Evolutionary conservation across 2,329 filamentous ascomycete genomes (phyloP).

Genomic region (Cladophialophora immunda): DNA sequence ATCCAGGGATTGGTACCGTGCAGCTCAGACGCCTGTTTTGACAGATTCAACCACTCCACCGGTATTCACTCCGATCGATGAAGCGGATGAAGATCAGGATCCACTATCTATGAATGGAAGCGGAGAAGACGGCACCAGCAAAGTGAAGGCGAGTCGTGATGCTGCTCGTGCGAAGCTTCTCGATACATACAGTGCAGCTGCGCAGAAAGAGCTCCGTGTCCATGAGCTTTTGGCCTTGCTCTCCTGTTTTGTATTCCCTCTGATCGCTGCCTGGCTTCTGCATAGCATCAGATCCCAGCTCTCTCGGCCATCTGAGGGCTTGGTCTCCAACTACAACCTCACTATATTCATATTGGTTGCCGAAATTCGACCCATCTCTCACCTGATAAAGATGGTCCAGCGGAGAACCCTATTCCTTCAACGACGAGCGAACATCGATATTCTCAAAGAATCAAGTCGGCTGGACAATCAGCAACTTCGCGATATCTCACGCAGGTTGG

Average conservation of each 20-base stretch:
- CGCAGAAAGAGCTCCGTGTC: conserved; percentile 71
- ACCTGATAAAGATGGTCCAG: conserved; percentile 81
- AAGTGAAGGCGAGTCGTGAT: not conserved
- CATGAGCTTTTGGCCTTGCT: conserved; percentile 79
- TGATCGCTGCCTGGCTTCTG: conserved; percentile 82
- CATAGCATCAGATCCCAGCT: conserved; percentile 83
- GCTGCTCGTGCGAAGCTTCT: conserved; percentile 33
- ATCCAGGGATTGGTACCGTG: conserved; percentile 75
- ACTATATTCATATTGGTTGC: conserved; percentile 88
- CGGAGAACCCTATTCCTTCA: conserved; percentile 83
- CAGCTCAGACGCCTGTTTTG: conserved; percentile 70
- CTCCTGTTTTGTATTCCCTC: conserved; percentile 80
- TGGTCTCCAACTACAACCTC: conserved; percentile 92
- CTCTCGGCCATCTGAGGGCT: conserved; percentile 80
- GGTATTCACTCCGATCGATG: conserved; percentile 42
- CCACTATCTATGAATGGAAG: not conserved
- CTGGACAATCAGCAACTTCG: conserved; percentile 31
- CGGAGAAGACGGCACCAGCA: conserved; percentile 6
- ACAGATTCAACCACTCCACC: conserved; percentile 54
- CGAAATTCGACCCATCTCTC: conserved; percentile 82
- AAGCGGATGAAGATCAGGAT: conserved; percentile 46
- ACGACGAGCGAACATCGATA: conserved; percentile 65
- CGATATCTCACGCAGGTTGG: conserved; percentile 71
- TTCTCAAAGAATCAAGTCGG: conserved; percentile 27
- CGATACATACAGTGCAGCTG: conserved; percentile 44